Conservation (phyloP, 2,329 filamentous ascomycete genomes). For the Dactylellina haptotyla region DNA sequence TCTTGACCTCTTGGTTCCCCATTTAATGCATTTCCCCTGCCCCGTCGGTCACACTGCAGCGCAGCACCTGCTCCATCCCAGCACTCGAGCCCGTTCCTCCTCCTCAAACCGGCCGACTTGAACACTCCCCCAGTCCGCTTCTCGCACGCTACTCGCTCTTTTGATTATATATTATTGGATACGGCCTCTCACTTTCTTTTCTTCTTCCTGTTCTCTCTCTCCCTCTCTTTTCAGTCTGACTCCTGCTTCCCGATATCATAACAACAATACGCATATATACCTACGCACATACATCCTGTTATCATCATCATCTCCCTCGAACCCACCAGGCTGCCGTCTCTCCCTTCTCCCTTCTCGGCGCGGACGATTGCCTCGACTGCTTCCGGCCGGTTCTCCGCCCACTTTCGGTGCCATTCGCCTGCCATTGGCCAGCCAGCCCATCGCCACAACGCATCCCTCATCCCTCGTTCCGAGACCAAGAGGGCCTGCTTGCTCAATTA, state of each 20-base stretch:
- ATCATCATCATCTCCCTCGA: background rate
- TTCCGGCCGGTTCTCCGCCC: constrained; percentile 7
- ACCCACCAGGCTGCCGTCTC: no score
- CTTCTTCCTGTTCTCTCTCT: background rate
- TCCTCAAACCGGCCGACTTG: constrained; percentile 7
- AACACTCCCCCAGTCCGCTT: constrained; percentile 12
- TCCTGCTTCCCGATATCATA: background rate
- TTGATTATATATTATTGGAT: no score
- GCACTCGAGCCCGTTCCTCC: constrained; percentile 21
- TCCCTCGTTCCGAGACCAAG: no score
- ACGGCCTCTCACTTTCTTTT: background rate
- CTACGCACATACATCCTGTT: background rate
- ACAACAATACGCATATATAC: background rate
- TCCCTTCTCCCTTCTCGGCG: constrained; percentile 8
- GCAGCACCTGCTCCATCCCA: constrained; percentile 25
- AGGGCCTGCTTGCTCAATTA: no score
- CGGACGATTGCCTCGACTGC: background rate
- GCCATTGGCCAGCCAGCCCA: background rate
- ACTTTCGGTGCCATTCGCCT: constrained; percentile 9
- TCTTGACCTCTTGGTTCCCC: background rate
- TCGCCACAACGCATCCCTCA: constrained; percentile 36
- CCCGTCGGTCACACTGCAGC: constrained; percentile 29
- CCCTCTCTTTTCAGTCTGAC: background rate
- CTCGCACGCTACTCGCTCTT: no score
- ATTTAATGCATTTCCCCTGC: background rate